A percentile compares a stretch with the other conserved stretches of the same genome.
These are phyloP conservation scores for Malassezia psittaci DNA, from an alignment of 1,284 basidiomycete species.

Conservation along the genomic window DNA sequence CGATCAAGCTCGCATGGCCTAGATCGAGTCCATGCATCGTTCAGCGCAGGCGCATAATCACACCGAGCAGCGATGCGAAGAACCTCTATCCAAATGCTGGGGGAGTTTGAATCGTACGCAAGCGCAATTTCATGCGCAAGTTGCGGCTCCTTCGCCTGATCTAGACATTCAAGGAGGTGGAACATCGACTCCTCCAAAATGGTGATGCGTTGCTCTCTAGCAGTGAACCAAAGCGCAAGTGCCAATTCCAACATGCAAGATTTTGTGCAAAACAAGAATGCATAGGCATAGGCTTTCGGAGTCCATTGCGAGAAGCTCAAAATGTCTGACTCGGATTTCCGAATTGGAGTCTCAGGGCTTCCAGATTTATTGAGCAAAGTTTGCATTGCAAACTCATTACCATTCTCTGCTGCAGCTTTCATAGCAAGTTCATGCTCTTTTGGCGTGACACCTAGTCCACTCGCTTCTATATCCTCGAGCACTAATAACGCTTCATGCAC, in stretches of 20 bases:
- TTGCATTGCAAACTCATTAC: not conserved
- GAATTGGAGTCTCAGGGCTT: not conserved
- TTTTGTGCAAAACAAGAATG: conserved; percentile 22
- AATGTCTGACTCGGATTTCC: not conserved
- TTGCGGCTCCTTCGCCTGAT: conserved; percentile 21
- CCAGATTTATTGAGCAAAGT: not conserved
- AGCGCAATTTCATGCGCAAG: conserved; percentile 25
- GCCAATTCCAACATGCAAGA: conserved; percentile 28
- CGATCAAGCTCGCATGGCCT: conserved; percentile 25
- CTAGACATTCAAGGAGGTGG: conserved; percentile 15
- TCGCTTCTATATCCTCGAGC: conserved; percentile 24
- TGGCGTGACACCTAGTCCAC: conserved; percentile 2
- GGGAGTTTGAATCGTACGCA: conserved; percentile 13
- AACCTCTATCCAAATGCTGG: conserved; percentile 28
- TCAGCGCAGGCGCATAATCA: conserved; percentile 25
- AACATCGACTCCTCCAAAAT: conserved; percentile 18
- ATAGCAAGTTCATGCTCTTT: not conserved
- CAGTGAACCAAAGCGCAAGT: conserved; percentile 21
- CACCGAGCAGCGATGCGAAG: conserved; percentile 27
- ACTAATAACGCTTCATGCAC: conserved; percentile 19
- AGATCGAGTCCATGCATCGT: conserved; percentile 27
- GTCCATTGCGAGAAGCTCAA: not conserved
- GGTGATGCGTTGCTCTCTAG: conserved; percentile 10
- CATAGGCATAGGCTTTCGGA: not conserved
- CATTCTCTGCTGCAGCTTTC: not conserved